A percentile compares a stretch with the other conserved stretches of the same genome.
phyloP scores from a whole-genome alignment of 2,329 filamentous ascomycete species.

The Colletotrichum navitas region DNA sequence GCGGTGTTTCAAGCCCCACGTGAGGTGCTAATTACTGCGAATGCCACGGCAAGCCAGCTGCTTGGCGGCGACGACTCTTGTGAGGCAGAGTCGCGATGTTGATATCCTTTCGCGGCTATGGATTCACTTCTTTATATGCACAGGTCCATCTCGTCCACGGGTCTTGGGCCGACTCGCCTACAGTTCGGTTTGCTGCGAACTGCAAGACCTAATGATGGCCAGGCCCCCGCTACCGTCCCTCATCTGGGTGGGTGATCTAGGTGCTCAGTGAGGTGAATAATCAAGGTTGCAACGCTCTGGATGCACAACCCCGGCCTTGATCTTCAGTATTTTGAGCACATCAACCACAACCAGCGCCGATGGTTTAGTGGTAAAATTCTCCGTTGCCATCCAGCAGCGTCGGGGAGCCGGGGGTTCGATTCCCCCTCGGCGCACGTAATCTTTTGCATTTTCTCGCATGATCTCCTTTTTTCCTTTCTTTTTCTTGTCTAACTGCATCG shows the following conservation, averaged over 20 bases:
- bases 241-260: neutral
- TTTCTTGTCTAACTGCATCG: too few species aligned
- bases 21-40: neutral
- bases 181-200: neutral
- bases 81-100: too few species aligned
- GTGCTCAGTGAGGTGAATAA: too few species aligned
- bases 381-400: slow-evolving; percentile 27
- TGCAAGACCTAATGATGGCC: neutral
- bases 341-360: slow-evolving; percentile 1
- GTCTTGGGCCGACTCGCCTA: neutral
- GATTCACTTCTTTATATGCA: too few species aligned
- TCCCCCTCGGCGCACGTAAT: slow-evolving; percentile 12
- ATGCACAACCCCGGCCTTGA: neutral
- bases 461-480: too few species aligned
- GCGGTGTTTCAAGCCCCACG: neutral
- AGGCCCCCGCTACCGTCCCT: neutral
- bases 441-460: neutral
- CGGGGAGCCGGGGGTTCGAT: slow-evolving; percentile 30
- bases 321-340: neutral
- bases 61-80: too few species aligned
- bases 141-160: neutral
- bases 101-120: too few species aligned
- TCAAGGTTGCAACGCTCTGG: too few species aligned
- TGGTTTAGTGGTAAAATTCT: slow-evolving; percentile 33
- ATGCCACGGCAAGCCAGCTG: too few species aligned